These are phyloP conservation scores for Xylariaceae sp. DNA, from an alignment of 2,329 filamentous ascomycete genomes.

Conservation along the genomic window DNA sequence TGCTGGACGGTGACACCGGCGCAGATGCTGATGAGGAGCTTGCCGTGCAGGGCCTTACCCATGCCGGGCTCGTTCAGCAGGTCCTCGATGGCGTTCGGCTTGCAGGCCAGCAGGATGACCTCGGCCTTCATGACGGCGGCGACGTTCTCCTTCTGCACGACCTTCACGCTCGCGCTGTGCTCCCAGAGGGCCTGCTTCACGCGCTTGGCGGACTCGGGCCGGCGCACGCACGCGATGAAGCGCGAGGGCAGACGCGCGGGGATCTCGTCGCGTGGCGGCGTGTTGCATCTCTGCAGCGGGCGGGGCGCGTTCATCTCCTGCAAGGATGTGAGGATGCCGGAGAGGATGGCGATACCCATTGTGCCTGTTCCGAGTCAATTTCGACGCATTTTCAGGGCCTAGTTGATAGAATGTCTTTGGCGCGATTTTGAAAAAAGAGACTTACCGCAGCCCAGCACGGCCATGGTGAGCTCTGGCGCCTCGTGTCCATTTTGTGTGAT, in stretches of 20 bases:
- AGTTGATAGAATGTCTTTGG: no score
- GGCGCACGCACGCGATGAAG: slow-evolving; percentile 77
- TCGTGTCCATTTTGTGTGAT: slow-evolving; percentile 33
- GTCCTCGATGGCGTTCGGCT: slow-evolving; percentile 67
- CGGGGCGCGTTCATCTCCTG: slow-evolving; percentile 45
- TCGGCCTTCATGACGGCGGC: slow-evolving; percentile 62
- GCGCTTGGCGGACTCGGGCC: slow-evolving; percentile 61
- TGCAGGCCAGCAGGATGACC: slow-evolving; percentile 73
- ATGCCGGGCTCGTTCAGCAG: slow-evolving; percentile 66
- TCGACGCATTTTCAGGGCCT: background rate
- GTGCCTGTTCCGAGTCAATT: slow-evolving; percentile 50
- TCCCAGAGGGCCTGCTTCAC: slow-evolving; percentile 61
- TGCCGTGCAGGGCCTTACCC: slow-evolving; percentile 66
- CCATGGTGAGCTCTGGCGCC: slow-evolving; percentile 59
- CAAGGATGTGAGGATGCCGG: slow-evolving; percentile 70
- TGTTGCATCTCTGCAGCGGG: slow-evolving; percentile 41
- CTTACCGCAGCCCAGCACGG: slow-evolving; percentile 77
- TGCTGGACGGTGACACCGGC: slow-evolving; percentile 69
- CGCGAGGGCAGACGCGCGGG: slow-evolving; percentile 60
- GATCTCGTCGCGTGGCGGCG: slow-evolving; percentile 43
- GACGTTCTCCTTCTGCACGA: slow-evolving; percentile 69
- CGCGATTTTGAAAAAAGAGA: background rate
- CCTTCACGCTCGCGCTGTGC: slow-evolving; percentile 57
- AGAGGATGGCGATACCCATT: slow-evolving; percentile 80
- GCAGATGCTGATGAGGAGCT: slow-evolving; percentile 75